These are phyloP conservation scores for Trypethelium eluteriae DNA, from an alignment of 495 filamentous ascomycete genomes.

Conservation along the genomic window DNA sequence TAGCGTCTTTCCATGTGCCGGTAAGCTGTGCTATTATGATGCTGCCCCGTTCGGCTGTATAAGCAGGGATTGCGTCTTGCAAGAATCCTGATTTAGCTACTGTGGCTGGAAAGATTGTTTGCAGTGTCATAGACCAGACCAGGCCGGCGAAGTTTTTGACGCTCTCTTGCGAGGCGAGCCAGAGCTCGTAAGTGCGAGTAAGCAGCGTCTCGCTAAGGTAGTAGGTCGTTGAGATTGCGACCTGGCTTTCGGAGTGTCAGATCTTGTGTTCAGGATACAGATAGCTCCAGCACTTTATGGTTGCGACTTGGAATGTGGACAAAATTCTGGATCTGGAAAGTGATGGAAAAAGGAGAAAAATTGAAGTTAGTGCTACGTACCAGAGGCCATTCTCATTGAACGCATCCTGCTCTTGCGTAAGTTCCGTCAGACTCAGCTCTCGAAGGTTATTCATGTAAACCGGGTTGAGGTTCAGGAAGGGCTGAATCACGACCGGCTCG, in stretches of 20 bases:
- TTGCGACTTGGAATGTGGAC: not conserved
- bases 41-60: not conserved
- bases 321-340: not conserved
- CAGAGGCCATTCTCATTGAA: constrained; percentile 3
- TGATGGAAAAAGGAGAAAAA: not conserved
- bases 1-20: not conserved
- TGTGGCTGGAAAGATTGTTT: not conserved
- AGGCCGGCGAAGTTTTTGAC: not conserved
- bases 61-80: not conserved
- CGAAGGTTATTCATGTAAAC: not conserved
- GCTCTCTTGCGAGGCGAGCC: not conserved
- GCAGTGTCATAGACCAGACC: not conserved
- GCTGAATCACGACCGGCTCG: not conserved
- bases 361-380: not conserved
- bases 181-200: not conserved
- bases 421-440: not conserved
- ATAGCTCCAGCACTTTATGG: not conserved
- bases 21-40: not conserved
- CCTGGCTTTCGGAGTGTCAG: not conserved
- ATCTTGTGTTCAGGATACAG: not conserved
- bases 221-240: not conserved
- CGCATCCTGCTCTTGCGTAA: not conserved
- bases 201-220: not conserved
- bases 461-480: not conserved
- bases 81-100: not conserved